Conservation (phyloP, 176 grass and related monocot species). For the Stipa capillata region DNA sequence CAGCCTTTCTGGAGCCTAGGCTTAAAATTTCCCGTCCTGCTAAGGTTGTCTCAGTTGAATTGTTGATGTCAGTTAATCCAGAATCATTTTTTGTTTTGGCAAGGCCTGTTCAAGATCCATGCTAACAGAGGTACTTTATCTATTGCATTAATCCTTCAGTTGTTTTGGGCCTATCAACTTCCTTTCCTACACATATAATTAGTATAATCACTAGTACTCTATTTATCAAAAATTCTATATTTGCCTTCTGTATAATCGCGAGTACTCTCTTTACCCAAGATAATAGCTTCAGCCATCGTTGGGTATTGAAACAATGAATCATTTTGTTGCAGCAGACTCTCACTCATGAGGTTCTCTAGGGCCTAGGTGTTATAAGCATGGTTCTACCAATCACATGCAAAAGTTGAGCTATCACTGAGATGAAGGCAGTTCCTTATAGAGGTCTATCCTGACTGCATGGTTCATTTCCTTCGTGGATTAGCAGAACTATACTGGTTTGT, state of each 20-base stretch:
- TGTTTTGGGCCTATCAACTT: background rate
- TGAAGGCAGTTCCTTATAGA: background rate
- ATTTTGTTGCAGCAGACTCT: background rate
- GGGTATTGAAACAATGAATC: background rate
- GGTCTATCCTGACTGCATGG: background rate
- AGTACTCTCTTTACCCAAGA: background rate
- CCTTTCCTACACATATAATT: background rate
- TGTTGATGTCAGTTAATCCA: slow-evolving; percentile 62
- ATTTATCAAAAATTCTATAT: background rate
- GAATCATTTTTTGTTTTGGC: slow-evolving; percentile 69
- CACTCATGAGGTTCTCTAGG: background rate
- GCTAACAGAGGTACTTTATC: slow-evolving; percentile 22
- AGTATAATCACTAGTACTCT: background rate
- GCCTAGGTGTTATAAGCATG: background rate
- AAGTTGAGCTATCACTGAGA: background rate
- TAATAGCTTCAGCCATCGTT: background rate
- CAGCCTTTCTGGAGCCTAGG: slow-evolving; percentile 70
- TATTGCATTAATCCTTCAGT: background rate
- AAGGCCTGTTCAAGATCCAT: slow-evolving; percentile 38
- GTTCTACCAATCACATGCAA: background rate
- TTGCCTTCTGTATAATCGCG: background rate
- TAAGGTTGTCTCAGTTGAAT: slow-evolving; percentile 50
- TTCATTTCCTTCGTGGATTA: background rate
- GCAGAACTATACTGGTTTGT: background rate
- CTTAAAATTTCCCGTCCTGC: slow-evolving; percentile 54